Evolutionary conservation across 164 flowering plant genomes (phyloP).

Genomic region (Paratinospora sagittata): DNA sequence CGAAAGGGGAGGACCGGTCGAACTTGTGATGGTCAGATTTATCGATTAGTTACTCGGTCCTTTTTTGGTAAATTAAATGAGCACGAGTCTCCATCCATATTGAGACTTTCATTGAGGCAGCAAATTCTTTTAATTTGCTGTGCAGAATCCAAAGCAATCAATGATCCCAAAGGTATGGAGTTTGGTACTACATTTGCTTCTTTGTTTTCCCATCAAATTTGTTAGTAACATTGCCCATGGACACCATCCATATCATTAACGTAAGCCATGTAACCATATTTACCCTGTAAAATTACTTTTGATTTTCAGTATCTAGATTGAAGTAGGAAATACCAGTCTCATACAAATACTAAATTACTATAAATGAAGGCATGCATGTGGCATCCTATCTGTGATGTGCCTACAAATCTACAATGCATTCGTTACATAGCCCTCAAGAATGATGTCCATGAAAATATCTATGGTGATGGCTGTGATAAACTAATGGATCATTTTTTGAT

Average conservation of each 20-base stretch:
- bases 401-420: too few species aligned
- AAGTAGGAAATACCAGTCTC: not conserved
- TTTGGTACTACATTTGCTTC: not conserved
- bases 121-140: slow-evolving; percentile 83
- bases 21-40: slow-evolving; percentile 90
- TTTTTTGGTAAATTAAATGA: slow-evolving; percentile 57
- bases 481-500: not conserved
- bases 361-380: too few species aligned
- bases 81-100: slow-evolving; percentile 66
- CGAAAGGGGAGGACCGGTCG: slow-evolving; percentile 94
- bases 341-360: not conserved
- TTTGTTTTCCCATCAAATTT: not conserved
- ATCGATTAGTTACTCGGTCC: slow-evolving; percentile 66
- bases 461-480: too few species aligned
- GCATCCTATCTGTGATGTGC: too few species aligned
- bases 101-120: slow-evolving; percentile 66
- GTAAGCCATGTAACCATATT: not conserved
- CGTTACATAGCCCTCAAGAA: too few species aligned
- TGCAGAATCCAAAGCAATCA: slow-evolving; percentile 74
- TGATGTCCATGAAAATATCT: too few species aligned
- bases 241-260: not conserved
- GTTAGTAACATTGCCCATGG: not conserved
- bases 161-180: slow-evolving; percentile 76
- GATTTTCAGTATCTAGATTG: not conserved
- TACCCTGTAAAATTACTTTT: not conserved